Conservation (phyloP, 2,329 filamentous ascomycete genomes). For the Nemania sp. region DNA sequence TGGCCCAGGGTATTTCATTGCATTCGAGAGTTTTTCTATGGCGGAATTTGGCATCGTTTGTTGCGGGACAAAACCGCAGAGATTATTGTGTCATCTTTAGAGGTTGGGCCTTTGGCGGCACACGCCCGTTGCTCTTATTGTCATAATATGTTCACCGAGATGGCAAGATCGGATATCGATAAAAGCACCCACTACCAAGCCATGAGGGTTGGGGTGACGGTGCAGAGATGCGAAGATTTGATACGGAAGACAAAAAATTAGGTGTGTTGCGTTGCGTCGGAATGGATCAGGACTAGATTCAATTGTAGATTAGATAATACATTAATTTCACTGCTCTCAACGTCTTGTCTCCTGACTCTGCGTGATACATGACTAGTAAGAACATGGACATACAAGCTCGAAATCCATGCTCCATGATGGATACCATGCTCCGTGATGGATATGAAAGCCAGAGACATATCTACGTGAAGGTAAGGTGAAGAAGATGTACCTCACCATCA, state of each 20-base stretch:
- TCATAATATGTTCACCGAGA: slow-evolving; percentile 17
- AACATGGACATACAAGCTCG: no score
- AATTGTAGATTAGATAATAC: slow-evolving; percentile 17
- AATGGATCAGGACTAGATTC: slow-evolving; percentile 23
- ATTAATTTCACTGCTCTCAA: slow-evolving; percentile 2
- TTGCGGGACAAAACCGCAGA: slow-evolving; percentile 13
- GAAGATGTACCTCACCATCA: slow-evolving; percentile 80
- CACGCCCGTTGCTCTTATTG: background rate
- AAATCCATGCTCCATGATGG: background rate
- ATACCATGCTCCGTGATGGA: background rate
- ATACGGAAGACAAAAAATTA: slow-evolving; percentile 16
- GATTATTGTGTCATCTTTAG: slow-evolving; percentile 22
- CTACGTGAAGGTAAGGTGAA: background rate
- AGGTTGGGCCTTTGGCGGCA: slow-evolving; percentile 19
- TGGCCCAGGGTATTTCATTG: slow-evolving; percentile 35
- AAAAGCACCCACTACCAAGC: slow-evolving; percentile 7
- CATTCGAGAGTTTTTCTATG: slow-evolving; percentile 21
- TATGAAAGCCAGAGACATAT: background rate
- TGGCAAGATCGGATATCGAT: slow-evolving; percentile 19
- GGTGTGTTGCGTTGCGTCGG: slow-evolving; percentile 15
- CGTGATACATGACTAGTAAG: background rate
- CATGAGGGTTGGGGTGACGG: slow-evolving; percentile 2
- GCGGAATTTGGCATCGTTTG: slow-evolving; percentile 24
- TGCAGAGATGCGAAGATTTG: slow-evolving; percentile 14
- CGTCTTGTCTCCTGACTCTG: no score